Base-by-base conservation (phyloP, 2,329 filamentous ascomycete species). In the Berkeleyomyces rouxiae region DNA sequence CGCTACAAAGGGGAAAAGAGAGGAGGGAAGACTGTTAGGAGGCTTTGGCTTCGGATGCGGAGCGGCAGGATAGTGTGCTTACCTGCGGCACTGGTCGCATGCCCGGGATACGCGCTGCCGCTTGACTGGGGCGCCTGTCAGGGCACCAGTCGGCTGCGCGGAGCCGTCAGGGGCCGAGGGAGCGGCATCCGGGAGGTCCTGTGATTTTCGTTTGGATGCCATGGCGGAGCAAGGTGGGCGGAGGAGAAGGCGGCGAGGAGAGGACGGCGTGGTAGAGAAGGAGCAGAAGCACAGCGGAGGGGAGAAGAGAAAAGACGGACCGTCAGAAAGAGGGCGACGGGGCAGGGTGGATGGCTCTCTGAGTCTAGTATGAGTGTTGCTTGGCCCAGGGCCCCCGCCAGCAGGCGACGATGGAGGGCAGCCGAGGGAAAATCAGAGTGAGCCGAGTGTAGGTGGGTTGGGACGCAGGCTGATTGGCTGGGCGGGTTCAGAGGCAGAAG, bases 61-160 rank as follows among this genome's bases (percentile, higher is more conserved):
- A 23, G 16, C 23, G 39, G n/a, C 13, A 43, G 11, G 10, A 44
- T 2, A 61, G 46, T 5, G 7, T 7, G 33, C 39, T 46, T 47
- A 61, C 60, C 60, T 77, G 57, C 85, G 79, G 69, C 85, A 88
- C 67, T 82, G 82, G 68, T 88, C 84, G 72, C 85, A 88, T 42
- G 85, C 85, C 65, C 84, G 76, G 37, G 84, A 86, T 6, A 87
- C 84, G 64, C 84, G 76, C 67, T 84, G 83, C 47, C 83, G 78
- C 71, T 86, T 86, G 66, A 72, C 68, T 42, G 73, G 73, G 46
- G 70, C 67, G 36, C 39, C 37, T 13, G 70, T 66, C 10, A 69
- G 67, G 39, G 68, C 65, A 58, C 68, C 63, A 16, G 66, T 62
- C 51, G 70, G 61, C 44, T 67, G 47, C 23, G 40, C 9, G 13